phyloP scores from a whole-genome alignment of 2,329 filamentous ascomycete species.

The Calycina marina region DNA sequence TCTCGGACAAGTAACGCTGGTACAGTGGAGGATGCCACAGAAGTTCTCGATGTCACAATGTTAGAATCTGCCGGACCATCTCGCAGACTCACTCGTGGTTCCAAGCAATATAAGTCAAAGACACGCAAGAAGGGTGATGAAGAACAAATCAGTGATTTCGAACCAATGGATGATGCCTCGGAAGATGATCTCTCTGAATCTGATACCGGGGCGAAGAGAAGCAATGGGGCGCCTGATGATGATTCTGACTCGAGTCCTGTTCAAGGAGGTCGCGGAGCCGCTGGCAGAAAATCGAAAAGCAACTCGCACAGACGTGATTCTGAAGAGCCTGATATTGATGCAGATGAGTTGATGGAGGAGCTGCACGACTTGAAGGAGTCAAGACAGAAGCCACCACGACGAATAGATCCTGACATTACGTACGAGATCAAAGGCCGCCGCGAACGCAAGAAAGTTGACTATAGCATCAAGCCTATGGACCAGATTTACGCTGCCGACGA shows the following conservation, averaged over 20 bases:
- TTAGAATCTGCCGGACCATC: conserved; percentile 13
- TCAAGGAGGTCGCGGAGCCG: conserved; percentile 25
- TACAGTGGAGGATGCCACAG: conserved; percentile 24
- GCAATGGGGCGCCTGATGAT: conserved; percentile 32
- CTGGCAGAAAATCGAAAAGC: conserved; percentile 28
- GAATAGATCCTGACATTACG: conserved; percentile 38
- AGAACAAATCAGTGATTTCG: conserved; percentile 22
- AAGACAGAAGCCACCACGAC: conserved; percentile 30
- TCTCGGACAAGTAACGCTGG: conserved; percentile 24
- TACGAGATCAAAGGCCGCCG: conserved; percentile 43
- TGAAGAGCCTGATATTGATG: conserved; percentile 42
- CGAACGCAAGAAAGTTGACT: conserved; percentile 58
- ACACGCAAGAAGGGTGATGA: conserved; percentile 13
- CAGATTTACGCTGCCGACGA: conserved; percentile 58
- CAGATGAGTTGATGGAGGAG: conserved; percentile 52
- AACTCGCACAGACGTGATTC: conserved; percentile 32
- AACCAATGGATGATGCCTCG: conserved; percentile 28
- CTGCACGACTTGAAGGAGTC: conserved; percentile 40
- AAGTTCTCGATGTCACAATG: conserved; percentile 34
- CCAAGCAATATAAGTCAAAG: conserved; percentile 15
- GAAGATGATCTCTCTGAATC: conserved; percentile 34
- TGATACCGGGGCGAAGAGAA: conserved; percentile 23
- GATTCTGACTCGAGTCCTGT: conserved; percentile 34
- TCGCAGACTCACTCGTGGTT: conserved; percentile 17
- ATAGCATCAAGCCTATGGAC: conserved; percentile 70